A percentile compares a stretch with the other conserved stretches of the same genome.
Evolutionary conservation across 192 early-diverging fungal species (phyloP).

Genomic region (Polychytrium aggregatum): DNA sequence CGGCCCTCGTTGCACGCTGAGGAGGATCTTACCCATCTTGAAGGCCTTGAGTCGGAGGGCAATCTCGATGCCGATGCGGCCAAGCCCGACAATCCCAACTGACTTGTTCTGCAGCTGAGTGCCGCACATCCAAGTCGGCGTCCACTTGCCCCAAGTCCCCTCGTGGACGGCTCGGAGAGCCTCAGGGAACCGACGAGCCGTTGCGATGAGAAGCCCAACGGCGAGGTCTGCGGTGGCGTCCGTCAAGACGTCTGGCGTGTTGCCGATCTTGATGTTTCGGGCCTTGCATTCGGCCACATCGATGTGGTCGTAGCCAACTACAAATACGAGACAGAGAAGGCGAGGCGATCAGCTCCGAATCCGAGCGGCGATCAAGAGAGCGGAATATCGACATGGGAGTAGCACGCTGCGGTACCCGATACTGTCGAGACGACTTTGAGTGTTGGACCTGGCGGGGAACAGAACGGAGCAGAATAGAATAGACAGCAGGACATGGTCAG

Average conservation of each 20-base stretch:
- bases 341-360: too few relatives aligned
- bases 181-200: conserved; percentile 55
- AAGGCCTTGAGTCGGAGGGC: conserved; percentile 62
- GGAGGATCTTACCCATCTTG: conserved; percentile 52
- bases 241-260: conserved; percentile 81
- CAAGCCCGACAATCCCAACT: conserved; percentile 75
- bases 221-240: conserved; percentile 80
- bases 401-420: too few relatives aligned
- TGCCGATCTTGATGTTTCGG: conserved; percentile 51
- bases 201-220: conserved; percentile 61
- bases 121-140: conserved; percentile 55
- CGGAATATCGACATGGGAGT: too few relatives aligned
- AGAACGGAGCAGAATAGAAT: too few relatives aligned
- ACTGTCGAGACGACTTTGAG: too few relatives aligned
- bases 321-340: too few relatives aligned
- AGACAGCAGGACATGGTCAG: too few relatives aligned
- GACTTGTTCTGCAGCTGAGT: conserved; percentile 65
- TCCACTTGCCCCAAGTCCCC: conserved; percentile 51
- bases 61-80: conserved; percentile 69
- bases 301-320: conserved; percentile 78
- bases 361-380: too few relatives aligned
- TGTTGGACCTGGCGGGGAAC: too few relatives aligned
- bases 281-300: conserved; percentile 38
- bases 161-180: conserved; percentile 28
- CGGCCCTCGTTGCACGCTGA: too few relatives aligned